phyloP scores from a whole-genome alignment of 2,329 filamentous ascomycete species.

The Ascochyta rabiei region DNA sequence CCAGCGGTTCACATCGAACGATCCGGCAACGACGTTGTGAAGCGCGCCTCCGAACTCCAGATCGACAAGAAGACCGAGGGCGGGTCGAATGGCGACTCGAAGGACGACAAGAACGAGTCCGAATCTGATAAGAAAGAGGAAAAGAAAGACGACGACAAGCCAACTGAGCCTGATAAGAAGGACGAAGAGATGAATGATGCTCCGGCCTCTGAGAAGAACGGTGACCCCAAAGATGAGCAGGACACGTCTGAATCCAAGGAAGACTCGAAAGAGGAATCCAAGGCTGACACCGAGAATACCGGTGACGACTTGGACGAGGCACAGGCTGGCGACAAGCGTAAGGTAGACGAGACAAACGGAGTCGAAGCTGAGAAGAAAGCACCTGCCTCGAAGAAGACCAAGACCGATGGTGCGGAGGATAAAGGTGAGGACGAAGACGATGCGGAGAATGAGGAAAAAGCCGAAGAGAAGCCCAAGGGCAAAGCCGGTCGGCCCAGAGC shows the following conservation, averaged over 20 bases:
- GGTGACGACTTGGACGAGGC: constrained; percentile 27
- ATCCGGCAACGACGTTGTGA: constrained; percentile 68
- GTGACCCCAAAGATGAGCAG: constrained; percentile 37
- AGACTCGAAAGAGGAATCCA: constrained; percentile 21
- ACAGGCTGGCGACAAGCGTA: constrained; percentile 46
- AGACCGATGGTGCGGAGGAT: constrained; percentile 29
- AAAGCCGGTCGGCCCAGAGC: constrained; percentile 52
- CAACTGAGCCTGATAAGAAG: constrained; percentile 44
- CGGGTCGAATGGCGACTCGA: constrained; percentile 42
- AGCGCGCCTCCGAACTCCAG: constrained; percentile 65
- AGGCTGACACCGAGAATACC: constrained; percentile 13
- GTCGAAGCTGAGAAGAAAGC: constrained; percentile 33
- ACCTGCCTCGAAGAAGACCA: constrained; percentile 30
- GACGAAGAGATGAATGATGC: constrained; percentile 45
- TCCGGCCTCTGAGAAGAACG: constrained; percentile 33
- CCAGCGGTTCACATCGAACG: constrained; percentile 66
- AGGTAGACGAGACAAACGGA: constrained; percentile 33
- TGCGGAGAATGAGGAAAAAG: constrained; percentile 29
- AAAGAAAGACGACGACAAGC: constrained; percentile 30
- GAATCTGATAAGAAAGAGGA: constrained; percentile 43
- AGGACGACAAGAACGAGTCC: constrained; percentile 34
- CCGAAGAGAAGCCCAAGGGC: constrained; percentile 42
- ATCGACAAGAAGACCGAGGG: constrained; percentile 56
- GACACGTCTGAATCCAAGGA: constrained; percentile 28
- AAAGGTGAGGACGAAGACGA: constrained; percentile 39